Percentiles rank a stretch among this genome's conserved stretches.
Evolutionary conservation across 2,329 filamentous ascomycete genomes (phyloP).

Genomic region (Colletotrichum sp.): DNA sequence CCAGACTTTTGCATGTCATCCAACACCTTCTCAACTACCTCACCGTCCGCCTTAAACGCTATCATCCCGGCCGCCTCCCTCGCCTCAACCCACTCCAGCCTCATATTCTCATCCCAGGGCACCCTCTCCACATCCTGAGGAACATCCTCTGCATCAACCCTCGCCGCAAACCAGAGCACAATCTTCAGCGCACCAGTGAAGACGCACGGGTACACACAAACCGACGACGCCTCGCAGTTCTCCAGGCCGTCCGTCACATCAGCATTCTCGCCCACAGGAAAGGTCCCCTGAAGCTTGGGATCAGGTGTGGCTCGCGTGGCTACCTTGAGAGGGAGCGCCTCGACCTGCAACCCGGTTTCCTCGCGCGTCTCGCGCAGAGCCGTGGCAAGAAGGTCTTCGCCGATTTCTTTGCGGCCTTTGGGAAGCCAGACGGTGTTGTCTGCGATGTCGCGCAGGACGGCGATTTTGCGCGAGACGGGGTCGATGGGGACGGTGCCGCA

Average conservation of each 20-base stretch:
- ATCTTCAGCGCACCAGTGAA: constrained; percentile 38
- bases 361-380: constrained; percentile 53
- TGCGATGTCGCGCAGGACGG: constrained; percentile 49
- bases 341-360: constrained; percentile 42
- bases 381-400: constrained; percentile 44
- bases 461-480: constrained; percentile 29
- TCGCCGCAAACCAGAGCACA: constrained; percentile 43
- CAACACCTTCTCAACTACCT: background rate
- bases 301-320: background rate
- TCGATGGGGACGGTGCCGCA: constrained; percentile 54
- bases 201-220: constrained; percentile 38
- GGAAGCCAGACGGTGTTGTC: constrained; percentile 47
- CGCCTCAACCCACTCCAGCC: constrained; percentile 26
- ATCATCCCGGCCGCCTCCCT: constrained; percentile 21
- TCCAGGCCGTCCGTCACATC: background rate
- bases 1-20: background rate
- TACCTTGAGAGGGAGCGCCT: background rate
- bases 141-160: constrained; percentile 28
- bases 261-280: background rate
- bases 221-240: constrained; percentile 35
- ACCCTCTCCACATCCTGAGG: constrained; percentile 31
- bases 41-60: constrained; percentile 12
- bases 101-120: background rate
- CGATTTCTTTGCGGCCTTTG: constrained; percentile 54
- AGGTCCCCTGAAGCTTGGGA: background rate